A percentile compares a stretch with the other conserved stretches of the same genome.
Conservation (phyloP, 805 yeast genomes). For the Barnettozyma californica region DNA sequence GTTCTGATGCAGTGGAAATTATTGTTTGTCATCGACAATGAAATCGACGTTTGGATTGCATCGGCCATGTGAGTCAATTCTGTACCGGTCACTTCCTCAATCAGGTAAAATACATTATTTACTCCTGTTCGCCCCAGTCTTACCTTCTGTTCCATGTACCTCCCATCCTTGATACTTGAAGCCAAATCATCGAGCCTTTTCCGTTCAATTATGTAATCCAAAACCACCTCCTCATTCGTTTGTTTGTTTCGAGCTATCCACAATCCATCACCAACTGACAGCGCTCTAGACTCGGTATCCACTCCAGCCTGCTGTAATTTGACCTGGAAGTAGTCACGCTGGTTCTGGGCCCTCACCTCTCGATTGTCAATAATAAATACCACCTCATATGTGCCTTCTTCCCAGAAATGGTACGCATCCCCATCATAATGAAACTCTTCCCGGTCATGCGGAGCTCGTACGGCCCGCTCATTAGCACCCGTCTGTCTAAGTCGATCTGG, state of each 20-base stretch:
- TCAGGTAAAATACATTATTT: slow-evolving; percentile 61
- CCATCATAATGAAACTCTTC: slow-evolving; percentile 1
- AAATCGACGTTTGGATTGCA: slow-evolving; percentile 71
- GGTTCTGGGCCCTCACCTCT: slow-evolving; percentile 64
- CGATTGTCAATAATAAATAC: slow-evolving; percentile 71
- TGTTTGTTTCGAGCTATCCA: slow-evolving; percentile 77
- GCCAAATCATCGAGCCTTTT: slow-evolving; percentile 86
- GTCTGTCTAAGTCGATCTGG: slow-evolving; percentile 16
- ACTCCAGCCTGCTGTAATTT: slow-evolving; percentile 47
- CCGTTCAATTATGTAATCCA: slow-evolving; percentile 85
- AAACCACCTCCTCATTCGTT: slow-evolving; percentile 57
- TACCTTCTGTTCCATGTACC: slow-evolving; percentile 82
- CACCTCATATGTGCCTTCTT: slow-evolving; percentile 50
- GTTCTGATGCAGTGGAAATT: slow-evolving; percentile 67
- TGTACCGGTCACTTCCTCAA: slow-evolving; percentile 65
- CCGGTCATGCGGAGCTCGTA: slow-evolving; percentile 6
- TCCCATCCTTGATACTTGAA: slow-evolving; percentile 76
- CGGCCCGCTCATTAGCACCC: slow-evolving; percentile 6
- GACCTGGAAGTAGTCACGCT: slow-evolving; percentile 64
- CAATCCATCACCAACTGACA: slow-evolving; percentile 80
- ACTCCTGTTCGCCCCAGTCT: slow-evolving; percentile 69
- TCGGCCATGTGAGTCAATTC: slow-evolving; percentile 46
- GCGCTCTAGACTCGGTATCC: slow-evolving; percentile 44
- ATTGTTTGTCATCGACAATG: slow-evolving; percentile 60
- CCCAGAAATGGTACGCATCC: slow-evolving; percentile 46